Evolutionary conservation across 352 stramenopile genomes (phyloP).

Genomic region (Phytophthora europaea): DNA sequence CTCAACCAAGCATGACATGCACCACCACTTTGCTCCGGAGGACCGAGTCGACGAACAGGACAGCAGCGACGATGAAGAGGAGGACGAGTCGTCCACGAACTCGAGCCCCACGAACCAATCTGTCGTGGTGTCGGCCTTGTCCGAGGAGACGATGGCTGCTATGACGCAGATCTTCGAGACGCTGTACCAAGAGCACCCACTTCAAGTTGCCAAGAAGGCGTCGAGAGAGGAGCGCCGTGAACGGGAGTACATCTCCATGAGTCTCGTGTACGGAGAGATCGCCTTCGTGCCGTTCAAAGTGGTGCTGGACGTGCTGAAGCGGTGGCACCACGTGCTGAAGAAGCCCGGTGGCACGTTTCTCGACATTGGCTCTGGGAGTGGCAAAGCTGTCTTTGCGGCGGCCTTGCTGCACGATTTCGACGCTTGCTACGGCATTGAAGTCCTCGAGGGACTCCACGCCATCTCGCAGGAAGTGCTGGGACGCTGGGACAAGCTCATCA

Average conservation of each 20-base stretch:
- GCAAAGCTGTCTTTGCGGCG: conserved; percentile 89
- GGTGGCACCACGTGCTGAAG: conserved; percentile 64
- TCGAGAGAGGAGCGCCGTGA: conserved; percentile 57
- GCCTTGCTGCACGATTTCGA: conserved; percentile 90
- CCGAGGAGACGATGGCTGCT: conserved; percentile 31
- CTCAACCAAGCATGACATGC: conserved; percentile 1
- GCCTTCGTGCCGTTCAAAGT: conserved; percentile 81
- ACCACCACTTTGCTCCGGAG: conserved; percentile 13
- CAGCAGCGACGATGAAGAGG: conserved; percentile 22
- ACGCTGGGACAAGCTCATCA: conserved; percentile 67
- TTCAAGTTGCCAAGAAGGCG: conserved; percentile 39
- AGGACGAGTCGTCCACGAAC: conserved; percentile 4
- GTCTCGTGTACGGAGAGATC: conserved; percentile 93
- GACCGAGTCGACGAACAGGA: conserved; percentile 24
- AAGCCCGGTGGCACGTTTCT: conserved; percentile 84
- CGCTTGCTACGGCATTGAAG: conserved; percentile 88
- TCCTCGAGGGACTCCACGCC: conserved; percentile 78
- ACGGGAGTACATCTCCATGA: conserved; percentile 71
- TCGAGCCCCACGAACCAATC: conserved; percentile 27
- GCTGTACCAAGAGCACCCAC: conserved; percentile 57
- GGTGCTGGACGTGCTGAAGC: conserved; percentile 74
- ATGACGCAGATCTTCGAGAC: conserved; percentile 53
- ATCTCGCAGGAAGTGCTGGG: conserved; percentile 67
- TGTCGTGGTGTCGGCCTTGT: conserved; percentile 38
- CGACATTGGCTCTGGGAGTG: conserved; percentile 90